Base-by-base conservation (phyloP, 495 filamentous ascomycete genomes). In the Bombardia bombarda region DNA sequence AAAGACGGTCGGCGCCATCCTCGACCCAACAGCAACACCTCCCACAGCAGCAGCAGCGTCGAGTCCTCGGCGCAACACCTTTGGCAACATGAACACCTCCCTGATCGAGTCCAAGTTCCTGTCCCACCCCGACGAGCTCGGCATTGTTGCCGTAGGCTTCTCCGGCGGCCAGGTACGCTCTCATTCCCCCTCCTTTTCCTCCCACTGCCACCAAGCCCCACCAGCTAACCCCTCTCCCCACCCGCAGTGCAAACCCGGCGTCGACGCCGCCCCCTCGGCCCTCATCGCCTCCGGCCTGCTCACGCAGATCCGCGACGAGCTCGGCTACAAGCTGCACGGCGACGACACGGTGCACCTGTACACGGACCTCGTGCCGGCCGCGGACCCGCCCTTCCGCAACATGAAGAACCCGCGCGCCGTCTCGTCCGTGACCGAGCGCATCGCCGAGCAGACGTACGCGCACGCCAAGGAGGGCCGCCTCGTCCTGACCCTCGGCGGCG, bases 371-470 rank as follows among this genome's bases (percentile, higher is more conserved):
- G 77, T 87, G 7, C 92, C 93, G 20, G 44, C 68, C 31, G 59
- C 70, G 7, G 86, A 92, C 61, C 86, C 89, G 7, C 80, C 82
- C 42, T 77, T 86, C 71, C 83, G 86, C 20, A 76, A 76, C 61
- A 97, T 99, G 92, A 93, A 90, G 74, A 87, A 87, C 65, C 90
- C 92, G 3, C 79, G 77, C 46, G 79, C 87, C 40, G 90, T 95
- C 51, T 90, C 83, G 53, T 83, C 82, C 43, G 92, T 95, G n/a
- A 96, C 87, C 0, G 57, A 80, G 53, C 72, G 74, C 24, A 77
- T 99, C 21, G 82, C 79, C 63, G 71, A 79, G 24, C 89, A 97
- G 65, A 85, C 92, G 38, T 95, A 97, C 68, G 69, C 75, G 37
- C 86, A 97, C 46, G 86, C 93, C 38, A 80, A 75, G 53, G 69